These are phyloP conservation scores for Trichomonas tenax DNA, from an alignment of 208 protist genomes.

Conservation along the genomic window DNA sequence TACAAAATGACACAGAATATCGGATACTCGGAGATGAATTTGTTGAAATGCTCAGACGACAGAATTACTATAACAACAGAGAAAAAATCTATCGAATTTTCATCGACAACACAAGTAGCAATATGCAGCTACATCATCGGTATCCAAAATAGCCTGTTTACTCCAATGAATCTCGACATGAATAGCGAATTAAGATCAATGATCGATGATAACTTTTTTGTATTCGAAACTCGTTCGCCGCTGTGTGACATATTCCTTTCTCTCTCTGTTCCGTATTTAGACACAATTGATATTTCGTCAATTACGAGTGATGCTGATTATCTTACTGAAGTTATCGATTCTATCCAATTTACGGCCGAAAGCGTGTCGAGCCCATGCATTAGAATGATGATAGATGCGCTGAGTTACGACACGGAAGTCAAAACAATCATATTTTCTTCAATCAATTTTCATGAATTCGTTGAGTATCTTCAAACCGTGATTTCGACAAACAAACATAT, in stretches of 20 bases:
- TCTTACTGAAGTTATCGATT: not conserved
- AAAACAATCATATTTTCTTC: not conserved
- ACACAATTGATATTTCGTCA: not conserved
- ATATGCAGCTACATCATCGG: not conserved
- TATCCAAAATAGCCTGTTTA: not conserved
- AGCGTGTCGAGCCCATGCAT: not conserved
- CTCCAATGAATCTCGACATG: not conserved
- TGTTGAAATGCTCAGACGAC: not conserved
- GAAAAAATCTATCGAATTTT: not conserved
- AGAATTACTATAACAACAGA: not conserved
- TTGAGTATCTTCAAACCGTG: not conserved
- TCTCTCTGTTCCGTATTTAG: not conserved
- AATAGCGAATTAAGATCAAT: not conserved
- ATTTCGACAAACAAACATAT: not conserved
- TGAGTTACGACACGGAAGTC: not conserved
- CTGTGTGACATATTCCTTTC: not conserved
- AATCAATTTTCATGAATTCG: not conserved
- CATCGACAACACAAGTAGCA: not conserved
- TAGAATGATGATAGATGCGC: not conserved
- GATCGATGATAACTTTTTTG: not conserved
- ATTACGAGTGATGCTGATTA: not conserved
- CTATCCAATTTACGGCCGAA: not conserved
- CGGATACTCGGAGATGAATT: not conserved
- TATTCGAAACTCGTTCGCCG: not conserved
- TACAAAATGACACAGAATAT: not conserved